Evolutionary conservation across 2,329 filamentous ascomycete species (phyloP).

Genomic region (Fusarium stilboides): DNA sequence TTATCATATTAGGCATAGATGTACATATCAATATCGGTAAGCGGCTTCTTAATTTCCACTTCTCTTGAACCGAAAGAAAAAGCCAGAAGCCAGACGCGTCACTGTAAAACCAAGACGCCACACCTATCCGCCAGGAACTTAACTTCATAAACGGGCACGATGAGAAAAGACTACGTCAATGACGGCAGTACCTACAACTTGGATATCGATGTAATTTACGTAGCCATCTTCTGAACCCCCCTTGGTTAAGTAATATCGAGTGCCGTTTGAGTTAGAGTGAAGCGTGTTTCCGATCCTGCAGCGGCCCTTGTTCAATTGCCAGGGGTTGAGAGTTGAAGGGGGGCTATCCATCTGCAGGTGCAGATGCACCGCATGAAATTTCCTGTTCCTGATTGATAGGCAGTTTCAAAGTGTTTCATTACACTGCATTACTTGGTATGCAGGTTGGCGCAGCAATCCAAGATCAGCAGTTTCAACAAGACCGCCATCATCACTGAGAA

Average conservation of each 20-base stretch:
- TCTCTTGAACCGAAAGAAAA: constrained; percentile 5
- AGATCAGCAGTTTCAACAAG: constrained; percentile 26
- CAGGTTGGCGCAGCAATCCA: constrained; percentile 16
- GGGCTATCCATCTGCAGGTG: constrained; percentile 5
- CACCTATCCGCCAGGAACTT: constrained; percentile 5
- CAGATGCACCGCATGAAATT: constrained; percentile 32
- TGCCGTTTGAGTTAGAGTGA: constrained; percentile 41
- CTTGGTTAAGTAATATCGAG: constrained; percentile 19
- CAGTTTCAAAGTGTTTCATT: constrained; percentile 44
- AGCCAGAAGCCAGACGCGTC: constrained; percentile 10
- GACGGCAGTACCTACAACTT: constrained; percentile 10
- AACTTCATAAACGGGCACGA: constrained; percentile 1
- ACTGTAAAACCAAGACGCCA: constrained; percentile 31
- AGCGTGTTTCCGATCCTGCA: constrained; percentile 40
- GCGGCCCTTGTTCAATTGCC: constrained; percentile 21
- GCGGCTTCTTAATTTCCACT: constrained; percentile 13
- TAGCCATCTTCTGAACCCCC: background rate
- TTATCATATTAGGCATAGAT: background rate
- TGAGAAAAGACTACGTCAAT: background rate
- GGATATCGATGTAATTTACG: background rate
- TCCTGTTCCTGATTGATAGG: constrained; percentile 21
- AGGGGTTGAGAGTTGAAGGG: constrained; percentile 12
- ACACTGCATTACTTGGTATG: constrained; percentile 5
- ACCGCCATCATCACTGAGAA: constrained; percentile 4
- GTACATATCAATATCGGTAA: background rate